A percentile compares a stretch with the other conserved stretches of the same genome.
Evolutionary conservation across 1,139 yeast genomes (phyloP).

Genomic region (Hansenula lynferdii): DNA sequence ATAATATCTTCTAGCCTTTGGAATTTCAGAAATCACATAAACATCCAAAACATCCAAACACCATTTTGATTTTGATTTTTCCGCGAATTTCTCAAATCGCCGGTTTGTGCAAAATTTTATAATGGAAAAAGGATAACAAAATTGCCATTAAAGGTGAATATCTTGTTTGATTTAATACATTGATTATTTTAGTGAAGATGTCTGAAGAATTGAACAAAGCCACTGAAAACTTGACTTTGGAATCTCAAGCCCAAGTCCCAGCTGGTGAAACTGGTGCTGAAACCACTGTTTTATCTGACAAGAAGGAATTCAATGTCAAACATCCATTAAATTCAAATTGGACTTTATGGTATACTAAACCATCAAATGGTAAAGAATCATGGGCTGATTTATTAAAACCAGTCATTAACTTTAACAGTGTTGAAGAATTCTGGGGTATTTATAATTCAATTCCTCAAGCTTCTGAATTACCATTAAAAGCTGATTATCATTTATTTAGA

Average conservation of each 20-base stretch:
- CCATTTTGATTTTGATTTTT: neutral
- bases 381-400: constrained; percentile 95
- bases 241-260: constrained; percentile 1
- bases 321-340: constrained; percentile 92
- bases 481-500: constrained; percentile 95
- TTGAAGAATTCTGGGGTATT: constrained; percentile 99
- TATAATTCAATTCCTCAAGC: constrained; percentile 93
- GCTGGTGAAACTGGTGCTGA: neutral
- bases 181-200: constrained; percentile 6
- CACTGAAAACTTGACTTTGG: constrained; percentile 18
- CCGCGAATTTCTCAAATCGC: no score
- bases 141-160: neutral
- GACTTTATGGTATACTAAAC: constrained; percentile 98
- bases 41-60: constrained; percentile 3
- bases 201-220: constrained; percentile 23
- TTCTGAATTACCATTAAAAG: constrained; percentile 82
- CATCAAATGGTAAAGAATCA: constrained; percentile 76
- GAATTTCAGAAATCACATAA: no score
- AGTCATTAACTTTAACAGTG: constrained; percentile 85
- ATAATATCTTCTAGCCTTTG: no score
- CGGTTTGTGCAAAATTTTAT: constrained; percentile 3
- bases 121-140: neutral
- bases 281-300: constrained; percentile 24
- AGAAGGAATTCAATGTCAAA: constrained; percentile 34
- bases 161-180: neutral